Evolutionary conservation across 768 basidiomycete genomes (phyloP), one percentile per base, ranked within the genome.

Genomic region (Russula lepida): DNA sequence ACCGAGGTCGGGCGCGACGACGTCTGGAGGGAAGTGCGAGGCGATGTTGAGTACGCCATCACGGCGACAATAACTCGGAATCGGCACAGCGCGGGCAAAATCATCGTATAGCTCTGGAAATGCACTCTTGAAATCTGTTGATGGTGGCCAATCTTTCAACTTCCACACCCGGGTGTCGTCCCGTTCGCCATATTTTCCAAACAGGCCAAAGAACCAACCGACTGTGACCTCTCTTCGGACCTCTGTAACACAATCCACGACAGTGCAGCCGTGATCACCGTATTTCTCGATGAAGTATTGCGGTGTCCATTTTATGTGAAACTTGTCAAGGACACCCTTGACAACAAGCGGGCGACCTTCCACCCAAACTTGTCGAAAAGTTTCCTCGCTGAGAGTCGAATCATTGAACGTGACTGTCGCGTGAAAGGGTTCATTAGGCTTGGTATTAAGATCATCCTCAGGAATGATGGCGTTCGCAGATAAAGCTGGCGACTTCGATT

Each of bases 21-120:
- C 82, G 64, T 90, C 89, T n/a, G 75, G 72, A 1, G 92, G 92
- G 69, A 93, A 93, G 74, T 95, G 92, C 1, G 92, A 87, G 6
- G 89, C 87, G 27, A 98, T 79, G 66, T 98, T 97, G 60, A 86
- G 76, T 1, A 85, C 84, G 7, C 95, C 95, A 68, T 98, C 92
- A 32, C 90, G 83, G 52, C 92, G 79, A 15, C 93, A 92, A 71
- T 90, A 94, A 69, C 87, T 86, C 1, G 92, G 92, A 0, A 93
- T 85, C 0, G 95, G 95, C 1, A 97, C 84, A 4, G 87, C 85
- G 19, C 79, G 73, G 62, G 80, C 83, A 69, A 95, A 98, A 69
- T 95, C 95, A 25, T 87, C 81, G 68, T 84, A 97, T 17, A 97
- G 76, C 57, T 87, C 86, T 0, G 94, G 94, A 70, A 92, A 93